Evolutionary conservation across 1,284 basidiomycete genomes (phyloP).

Genomic region (Ustilago curta): DNA sequence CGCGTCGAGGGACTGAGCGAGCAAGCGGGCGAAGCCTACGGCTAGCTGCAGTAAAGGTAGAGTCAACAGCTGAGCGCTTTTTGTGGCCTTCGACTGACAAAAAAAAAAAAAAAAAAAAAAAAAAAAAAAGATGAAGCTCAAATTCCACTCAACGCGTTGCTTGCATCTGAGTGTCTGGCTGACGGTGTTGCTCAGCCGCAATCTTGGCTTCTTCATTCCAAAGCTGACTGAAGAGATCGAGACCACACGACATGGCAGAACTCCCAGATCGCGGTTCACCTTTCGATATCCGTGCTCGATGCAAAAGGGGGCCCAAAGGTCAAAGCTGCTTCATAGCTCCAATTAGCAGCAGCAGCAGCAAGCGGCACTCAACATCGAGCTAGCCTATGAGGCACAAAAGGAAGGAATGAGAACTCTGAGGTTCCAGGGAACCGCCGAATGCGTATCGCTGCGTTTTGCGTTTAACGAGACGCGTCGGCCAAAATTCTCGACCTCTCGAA

Average conservation of each 20-base stretch:
- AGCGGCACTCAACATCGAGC: no score
- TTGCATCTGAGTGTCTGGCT: not conserved
- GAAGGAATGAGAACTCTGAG: not conserved
- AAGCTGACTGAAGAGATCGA: no score
- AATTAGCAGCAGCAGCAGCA: no score
- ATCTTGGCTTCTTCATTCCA: no score
- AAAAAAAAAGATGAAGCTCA: not conserved
- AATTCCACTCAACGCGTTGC: slow-evolving; percentile 9
- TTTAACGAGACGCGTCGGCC: slow-evolving; percentile 5
- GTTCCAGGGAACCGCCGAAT: slow-evolving; percentile 2
- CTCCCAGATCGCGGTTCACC: no score
- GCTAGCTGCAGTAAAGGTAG: not conserved
- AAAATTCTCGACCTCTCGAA: not conserved
- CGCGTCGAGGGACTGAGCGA: slow-evolving; percentile 7
- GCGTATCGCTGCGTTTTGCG: slow-evolving; percentile 8
- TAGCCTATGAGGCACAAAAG: not conserved
- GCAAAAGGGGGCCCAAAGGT: no score
- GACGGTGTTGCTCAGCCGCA: no score
- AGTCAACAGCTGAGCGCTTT: not conserved
- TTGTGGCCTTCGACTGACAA: not conserved
- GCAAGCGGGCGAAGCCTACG: no score
- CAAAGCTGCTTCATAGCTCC: no score
- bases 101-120: slow-evolving; percentile 1
- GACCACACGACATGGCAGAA: no score
- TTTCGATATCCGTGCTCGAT: no score